Base-by-base conservation (phyloP, 176 grass and related monocot species). In the Hordeum marinum region DNA sequence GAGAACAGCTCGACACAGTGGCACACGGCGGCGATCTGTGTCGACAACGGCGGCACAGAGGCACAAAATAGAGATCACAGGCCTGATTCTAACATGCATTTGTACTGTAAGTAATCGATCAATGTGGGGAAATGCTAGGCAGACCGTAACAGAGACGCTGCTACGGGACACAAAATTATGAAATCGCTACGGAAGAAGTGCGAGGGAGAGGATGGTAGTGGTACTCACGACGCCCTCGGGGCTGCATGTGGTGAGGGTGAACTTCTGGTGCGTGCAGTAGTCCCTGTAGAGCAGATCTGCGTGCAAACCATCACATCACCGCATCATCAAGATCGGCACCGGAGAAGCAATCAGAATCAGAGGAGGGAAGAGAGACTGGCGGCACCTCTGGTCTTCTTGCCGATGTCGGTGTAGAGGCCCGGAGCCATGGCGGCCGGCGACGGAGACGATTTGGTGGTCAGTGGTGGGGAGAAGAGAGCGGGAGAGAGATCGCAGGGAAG, bases 271-370 rank as follows among this genome's bases (percentile, higher is more conserved):
- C 63, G 88, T 92, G 64, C 52, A 72, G 82, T 98, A 98, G 80
- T 94, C 88, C 89, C n/a, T 87, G 88, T 98, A 98, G 9, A 98
- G 87, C 31, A 96, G 87, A 96, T 91, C 94, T 96, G 87, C 60
- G 75, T 7, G 39, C 14, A 21, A 35, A 50, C 5, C 45, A 45
- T 45, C 23, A 17, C 43, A 42, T 55, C n/a, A 68, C 43, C 18
- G 21, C 17, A 54, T 83, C 74, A 20, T 87, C 66, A 84, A 52
- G 61, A 83, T 80, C 60, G 39, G 6, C 79, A 50, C 37, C 2
- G 52, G 68, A 62, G 15, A 55, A 64, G 9, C 43, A 80, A 23
- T 18, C 12, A 27, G 15, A n/a, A 37, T 12, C 18, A 7, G 34
- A 52, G 35, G 29, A 82, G 67, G 35, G 35, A 25, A 25, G 24